Conservation (phyloP, 805 yeast species). For the Isabelozyma rhagii region DNA sequence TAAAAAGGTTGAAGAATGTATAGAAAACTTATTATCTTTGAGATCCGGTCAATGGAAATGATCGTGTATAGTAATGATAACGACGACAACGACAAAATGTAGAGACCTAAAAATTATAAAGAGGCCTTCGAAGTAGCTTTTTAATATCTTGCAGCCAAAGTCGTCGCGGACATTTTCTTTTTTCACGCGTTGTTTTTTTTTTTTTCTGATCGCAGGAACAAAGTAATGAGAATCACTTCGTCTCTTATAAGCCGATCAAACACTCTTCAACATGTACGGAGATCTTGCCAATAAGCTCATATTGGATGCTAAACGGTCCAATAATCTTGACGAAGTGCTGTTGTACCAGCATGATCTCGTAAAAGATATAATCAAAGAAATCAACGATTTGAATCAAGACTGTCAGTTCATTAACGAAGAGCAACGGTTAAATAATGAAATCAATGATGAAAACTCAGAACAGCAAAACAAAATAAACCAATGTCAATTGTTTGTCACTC, state of each 20-base stretch:
- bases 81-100: background rate
- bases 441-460: conserved; percentile 17
- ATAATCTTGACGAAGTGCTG: conserved; percentile 62
- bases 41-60: conserved; percentile 33
- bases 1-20: conserved; percentile 24
- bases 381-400: conserved; percentile 56
- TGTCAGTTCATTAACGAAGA: conserved; percentile 45
- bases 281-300: conserved; percentile 82
- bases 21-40: conserved; percentile 39
- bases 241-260: background rate
- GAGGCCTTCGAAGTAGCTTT: background rate
- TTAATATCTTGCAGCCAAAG: background rate
- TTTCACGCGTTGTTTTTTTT: background rate
- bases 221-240: background rate
- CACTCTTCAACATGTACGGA: conserved; percentile 67
- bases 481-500: conserved; percentile 67
- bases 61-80: background rate
- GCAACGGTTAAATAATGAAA: conserved; percentile 15
- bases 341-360: conserved; percentile 71
- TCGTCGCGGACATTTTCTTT: background rate
- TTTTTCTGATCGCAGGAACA: background rate
- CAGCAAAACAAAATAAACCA: conserved; percentile 49
- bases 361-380: conserved; percentile 68
- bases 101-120: background rate
- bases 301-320: conserved; percentile 79